Percentiles rank a stretch among this genome's conserved stretches.
Evolutionary conservation across 75 land plant genomes (phyloP).

Genomic region (Cryptomeria japonica): DNA sequence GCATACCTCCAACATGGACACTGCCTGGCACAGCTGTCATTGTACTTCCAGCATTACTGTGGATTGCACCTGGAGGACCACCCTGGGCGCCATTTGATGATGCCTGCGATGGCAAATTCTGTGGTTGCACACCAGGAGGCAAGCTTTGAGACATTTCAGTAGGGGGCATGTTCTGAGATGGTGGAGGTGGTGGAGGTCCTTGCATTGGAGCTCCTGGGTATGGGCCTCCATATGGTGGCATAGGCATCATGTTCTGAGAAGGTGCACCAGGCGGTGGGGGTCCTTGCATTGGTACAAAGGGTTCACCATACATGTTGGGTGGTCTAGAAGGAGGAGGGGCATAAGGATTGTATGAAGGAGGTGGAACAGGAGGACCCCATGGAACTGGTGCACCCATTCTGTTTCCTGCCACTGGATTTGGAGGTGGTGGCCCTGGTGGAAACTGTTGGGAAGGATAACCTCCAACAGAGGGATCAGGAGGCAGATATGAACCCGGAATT

Average conservation of each 20-base stretch:
- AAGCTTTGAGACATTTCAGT: constrained; percentile 36
- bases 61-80: constrained; percentile 46
- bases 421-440: constrained; percentile 52
- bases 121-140: constrained; percentile 30
- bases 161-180: constrained; percentile 38
- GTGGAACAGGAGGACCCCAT: constrained; percentile 76
- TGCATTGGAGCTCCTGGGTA: constrained; percentile 41
- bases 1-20: constrained; percentile 13
- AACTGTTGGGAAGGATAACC: constrained; percentile 55
- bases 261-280: constrained; percentile 3
- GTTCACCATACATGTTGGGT: constrained; percentile 9
- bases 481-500: constrained; percentile 27
- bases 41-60: constrained; percentile 27
- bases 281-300: neutral
- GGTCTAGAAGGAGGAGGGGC: constrained; percentile 33
- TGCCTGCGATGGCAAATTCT: constrained; percentile 22
- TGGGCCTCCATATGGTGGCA: constrained; percentile 25
- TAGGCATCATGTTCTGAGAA: neutral
- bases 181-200: constrained; percentile 25
- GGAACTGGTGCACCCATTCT: constrained; percentile 61
- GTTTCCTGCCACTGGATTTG: constrained; percentile 37
- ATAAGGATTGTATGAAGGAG: constrained; percentile 52
- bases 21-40: constrained; percentile 12
- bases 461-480: constrained; percentile 29
- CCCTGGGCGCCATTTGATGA: constrained; percentile 44